phyloP scores from a whole-genome alignment of 2,329 filamentous ascomycete genomes.

The Nemania diffusa region DNA sequence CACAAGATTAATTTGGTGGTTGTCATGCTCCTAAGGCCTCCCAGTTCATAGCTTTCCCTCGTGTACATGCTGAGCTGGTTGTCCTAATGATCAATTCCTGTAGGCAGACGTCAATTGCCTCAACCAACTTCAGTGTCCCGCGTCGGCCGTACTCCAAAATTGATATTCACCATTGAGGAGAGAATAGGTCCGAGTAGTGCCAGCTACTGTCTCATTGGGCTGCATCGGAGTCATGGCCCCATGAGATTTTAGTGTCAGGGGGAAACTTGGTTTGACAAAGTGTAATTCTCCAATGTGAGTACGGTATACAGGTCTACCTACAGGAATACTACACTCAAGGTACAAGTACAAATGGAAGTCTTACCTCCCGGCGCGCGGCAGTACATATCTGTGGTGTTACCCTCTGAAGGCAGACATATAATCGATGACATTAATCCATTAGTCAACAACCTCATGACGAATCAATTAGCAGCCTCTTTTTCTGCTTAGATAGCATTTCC shows the following conservation, averaged over 20 bases:
- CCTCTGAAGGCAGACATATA: conserved; percentile 5
- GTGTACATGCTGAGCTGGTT: background rate
- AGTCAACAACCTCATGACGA: background rate
- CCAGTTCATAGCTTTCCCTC: background rate
- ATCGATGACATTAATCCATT: background rate
- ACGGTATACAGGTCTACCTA: background rate
- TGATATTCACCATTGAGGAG: conserved; percentile 30
- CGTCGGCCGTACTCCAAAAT: conserved; percentile 23
- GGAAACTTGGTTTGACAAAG: conserved; percentile 8
- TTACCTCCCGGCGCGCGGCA: conserved; percentile 3
- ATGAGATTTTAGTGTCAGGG: conserved; percentile 29
- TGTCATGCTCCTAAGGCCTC: background rate
- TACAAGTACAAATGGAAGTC: background rate
- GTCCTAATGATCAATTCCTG: conserved; percentile 16
- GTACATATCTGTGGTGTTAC: conserved; percentile 5
- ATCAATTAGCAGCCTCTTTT: conserved; percentile 19
- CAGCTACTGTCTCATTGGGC: conserved; percentile 31
- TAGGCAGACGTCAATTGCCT: conserved; percentile 18
- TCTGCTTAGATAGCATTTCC: background rate
- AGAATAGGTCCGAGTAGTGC: conserved; percentile 40
- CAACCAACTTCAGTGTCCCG: background rate
- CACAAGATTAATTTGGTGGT: background rate
- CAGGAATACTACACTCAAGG: background rate
- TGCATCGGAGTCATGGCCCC: conserved; percentile 36
- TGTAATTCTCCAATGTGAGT: conserved; percentile 2